phyloP scores from a whole-genome alignment of 768 basidiomycete genomes.

The Naganishia randhawae region DNA sequence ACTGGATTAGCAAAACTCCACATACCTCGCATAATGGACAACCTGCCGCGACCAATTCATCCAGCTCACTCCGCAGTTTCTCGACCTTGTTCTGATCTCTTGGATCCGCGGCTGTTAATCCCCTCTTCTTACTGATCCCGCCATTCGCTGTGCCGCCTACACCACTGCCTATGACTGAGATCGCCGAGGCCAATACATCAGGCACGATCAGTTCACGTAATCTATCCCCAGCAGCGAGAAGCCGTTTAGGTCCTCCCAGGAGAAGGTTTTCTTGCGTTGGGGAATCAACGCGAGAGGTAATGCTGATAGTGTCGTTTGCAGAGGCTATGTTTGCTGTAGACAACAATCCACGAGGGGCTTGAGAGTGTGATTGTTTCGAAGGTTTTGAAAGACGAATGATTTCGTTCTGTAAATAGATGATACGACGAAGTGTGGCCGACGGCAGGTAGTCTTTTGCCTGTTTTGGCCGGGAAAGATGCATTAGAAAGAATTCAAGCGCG shows the following conservation, averaged over 20 bases:
- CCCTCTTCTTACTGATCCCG: slow-evolving; percentile 52
- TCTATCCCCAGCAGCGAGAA: slow-evolving; percentile 82
- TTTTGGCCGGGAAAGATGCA: not conserved
- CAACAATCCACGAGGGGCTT: slow-evolving; percentile 35
- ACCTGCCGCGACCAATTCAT: slow-evolving; percentile 78
- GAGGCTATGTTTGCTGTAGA: slow-evolving; percentile 37
- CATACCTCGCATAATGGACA: slow-evolving; percentile 81
- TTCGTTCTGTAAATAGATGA: slow-evolving; percentile 78
- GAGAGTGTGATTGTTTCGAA: slow-evolving; percentile 6
- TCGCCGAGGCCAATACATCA: slow-evolving; percentile 80
- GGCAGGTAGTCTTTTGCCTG: slow-evolving; percentile 92
- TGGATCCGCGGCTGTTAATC: slow-evolving; percentile 52
- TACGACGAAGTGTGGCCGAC: slow-evolving; percentile 72
- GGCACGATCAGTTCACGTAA: slow-evolving; percentile 89
- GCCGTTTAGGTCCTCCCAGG: slow-evolving; percentile 54
- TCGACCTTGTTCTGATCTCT: slow-evolving; percentile 62
- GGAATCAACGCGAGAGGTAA: slow-evolving; percentile 43
- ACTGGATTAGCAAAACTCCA: not conserved
- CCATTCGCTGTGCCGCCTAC: slow-evolving; percentile 33
- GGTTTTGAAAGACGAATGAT: slow-evolving; percentile 57
- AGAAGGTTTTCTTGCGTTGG: slow-evolving; percentile 37
- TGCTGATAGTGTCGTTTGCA: slow-evolving; percentile 24
- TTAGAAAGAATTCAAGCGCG: not conserved
- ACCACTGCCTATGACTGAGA: slow-evolving; percentile 55
- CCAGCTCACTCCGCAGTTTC: slow-evolving; percentile 74